These are phyloP conservation scores for Ensete glaucum DNA, from an alignment of 176 grass and related monocot species.

Conservation along the genomic window DNA sequence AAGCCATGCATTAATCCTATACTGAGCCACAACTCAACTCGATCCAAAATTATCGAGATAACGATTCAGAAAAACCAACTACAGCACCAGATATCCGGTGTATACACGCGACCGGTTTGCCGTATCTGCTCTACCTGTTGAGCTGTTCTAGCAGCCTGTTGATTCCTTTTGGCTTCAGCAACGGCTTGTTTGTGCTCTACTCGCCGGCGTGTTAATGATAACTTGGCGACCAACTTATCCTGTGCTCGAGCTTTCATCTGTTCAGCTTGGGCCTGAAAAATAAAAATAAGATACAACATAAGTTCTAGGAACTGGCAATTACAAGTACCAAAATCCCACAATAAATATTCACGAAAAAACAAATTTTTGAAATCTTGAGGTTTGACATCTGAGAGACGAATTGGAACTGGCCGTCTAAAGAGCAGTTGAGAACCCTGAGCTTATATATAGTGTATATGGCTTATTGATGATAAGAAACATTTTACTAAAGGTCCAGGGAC, in stretches of 20 bases:
- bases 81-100: slow-evolving; percentile 39
- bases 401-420: too few species aligned
- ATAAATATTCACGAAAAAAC: too few species aligned
- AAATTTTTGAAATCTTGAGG: too few species aligned
- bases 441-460: too few species aligned
- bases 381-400: too few species aligned
- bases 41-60: not conserved
- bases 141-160: slow-evolving; percentile 36
- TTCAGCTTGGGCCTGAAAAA: slow-evolving; percentile 55
- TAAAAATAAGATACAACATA: not conserved
- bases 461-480: too few species aligned
- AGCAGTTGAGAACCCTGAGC: too few species aligned
- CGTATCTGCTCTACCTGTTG: slow-evolving; percentile 68
- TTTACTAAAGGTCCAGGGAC: too few species aligned
- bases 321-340: too few species aligned
- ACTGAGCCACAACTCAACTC: not conserved
- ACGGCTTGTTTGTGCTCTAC: slow-evolving; percentile 56
- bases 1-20: not conserved
- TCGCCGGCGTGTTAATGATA: slow-evolving; percentile 28
- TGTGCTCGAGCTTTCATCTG: slow-evolving; percentile 54
- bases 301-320: not conserved
- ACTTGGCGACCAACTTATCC: slow-evolving; percentile 36
- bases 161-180: slow-evolving; percentile 46
- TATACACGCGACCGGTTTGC: slow-evolving; percentile 38
- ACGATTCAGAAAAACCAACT: slow-evolving; percentile 43